These are phyloP conservation scores for Sextonia rubra DNA, from an alignment of 164 flowering plant genomes.

Conservation along the genomic window DNA sequence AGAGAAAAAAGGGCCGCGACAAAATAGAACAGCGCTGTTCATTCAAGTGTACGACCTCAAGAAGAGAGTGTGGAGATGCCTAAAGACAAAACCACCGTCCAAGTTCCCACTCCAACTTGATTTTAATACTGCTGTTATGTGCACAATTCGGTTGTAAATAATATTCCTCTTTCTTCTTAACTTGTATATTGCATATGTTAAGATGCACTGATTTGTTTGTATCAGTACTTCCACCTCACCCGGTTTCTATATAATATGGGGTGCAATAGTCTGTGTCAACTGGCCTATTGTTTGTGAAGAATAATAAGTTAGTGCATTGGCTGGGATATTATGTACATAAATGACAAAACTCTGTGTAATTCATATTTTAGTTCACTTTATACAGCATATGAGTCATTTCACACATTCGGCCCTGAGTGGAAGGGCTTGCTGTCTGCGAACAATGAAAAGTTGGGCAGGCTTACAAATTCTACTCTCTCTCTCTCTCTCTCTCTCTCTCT, in stretches of 20 bases:
- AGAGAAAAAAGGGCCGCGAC: constrained; percentile 31
- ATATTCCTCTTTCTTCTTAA: not conserved
- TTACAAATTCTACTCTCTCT: no score
- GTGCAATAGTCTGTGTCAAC: not conserved
- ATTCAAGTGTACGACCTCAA: constrained; percentile 69
- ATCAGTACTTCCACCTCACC: not conserved
- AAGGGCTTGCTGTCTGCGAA: no score
- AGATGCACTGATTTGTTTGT: not conserved
- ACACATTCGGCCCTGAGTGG: no score
- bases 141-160: constrained; percentile 34
- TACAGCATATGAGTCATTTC: no score
- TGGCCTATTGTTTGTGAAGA: not conserved
- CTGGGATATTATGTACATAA: no score
- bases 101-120: constrained; percentile 15
- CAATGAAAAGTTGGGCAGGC: no score
- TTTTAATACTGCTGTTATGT: constrained; percentile 49
- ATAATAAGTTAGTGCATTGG: no score
- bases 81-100: constrained; percentile 51
- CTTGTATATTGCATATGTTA: not conserved
- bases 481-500: no score
- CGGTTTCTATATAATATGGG: not conserved
- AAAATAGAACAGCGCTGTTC: constrained; percentile 35
- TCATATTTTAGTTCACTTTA: no score
- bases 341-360: no score
- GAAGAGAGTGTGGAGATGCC: constrained; percentile 61